Evolutionary conservation across 2,329 filamentous ascomycete genomes (phyloP), one percentile per base, ranked within the genome.

Genomic region (Fusarium xylarioides): DNA sequence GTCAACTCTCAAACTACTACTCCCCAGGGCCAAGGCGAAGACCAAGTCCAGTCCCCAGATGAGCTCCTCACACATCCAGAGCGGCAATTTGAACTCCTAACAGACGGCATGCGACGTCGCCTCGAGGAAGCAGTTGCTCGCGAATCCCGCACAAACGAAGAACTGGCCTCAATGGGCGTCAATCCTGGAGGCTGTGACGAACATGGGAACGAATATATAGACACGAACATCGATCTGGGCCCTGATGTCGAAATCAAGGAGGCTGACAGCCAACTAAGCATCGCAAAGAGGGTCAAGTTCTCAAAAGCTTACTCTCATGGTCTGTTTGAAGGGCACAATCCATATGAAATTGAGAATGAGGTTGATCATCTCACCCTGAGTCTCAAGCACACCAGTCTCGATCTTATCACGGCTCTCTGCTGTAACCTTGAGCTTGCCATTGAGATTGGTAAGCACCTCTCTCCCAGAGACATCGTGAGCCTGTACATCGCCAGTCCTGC

Each of bases 401-500:
- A 88, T 71, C 78, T 88, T 50, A 79, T 89, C 74, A 81, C 80
- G 40, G 81, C 80, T 1, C 66, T 89, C 21, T 83, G 82, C 61
- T 80, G 80, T 52, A 83, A 83, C 70, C 79, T 86, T 9, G 87
- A 90, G 59, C 81, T 93, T 8, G 81, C 86, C 49, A 82, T 91
- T 52, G 82, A 87, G 54, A 76, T 93, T 12, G 86, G 87, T 65
- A 85, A 85, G 71, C 83, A 88, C 65, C 85, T 94, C 26, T 79
- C 80, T 12, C 81, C 89, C 1, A 77, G 82, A 19, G 89, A 91
- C 59, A 83, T 95, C 11, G 79, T 94, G 66, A 86, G 83, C 49
- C 85, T 95, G 38, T 94, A 92, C 83, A 84, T 87, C 72, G 88
- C 90, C 73, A 92, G 89, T 79, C 88, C 85, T 61, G 84, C 87